Base-by-base conservation (phyloP, 148 eudicot species). In the Cornus florida region DNA sequence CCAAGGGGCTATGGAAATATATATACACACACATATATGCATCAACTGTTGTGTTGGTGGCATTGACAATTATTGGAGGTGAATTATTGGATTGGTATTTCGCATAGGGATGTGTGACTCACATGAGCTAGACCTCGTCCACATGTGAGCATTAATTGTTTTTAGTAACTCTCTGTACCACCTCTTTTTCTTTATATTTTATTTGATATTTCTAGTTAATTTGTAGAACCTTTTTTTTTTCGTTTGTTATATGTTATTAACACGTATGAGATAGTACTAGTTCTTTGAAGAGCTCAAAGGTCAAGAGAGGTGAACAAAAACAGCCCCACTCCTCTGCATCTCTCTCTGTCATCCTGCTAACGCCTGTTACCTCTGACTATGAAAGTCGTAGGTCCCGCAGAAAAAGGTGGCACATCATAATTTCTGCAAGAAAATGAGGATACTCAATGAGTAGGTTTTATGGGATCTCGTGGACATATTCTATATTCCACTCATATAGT, bases 81-180 rank as follows among this genome's bases (percentile, higher is more conserved):
- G 60, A 57, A 80, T 80, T 80, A 75, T 80, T 67, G 82, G 57
- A 72, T 66, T 60, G 73, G 73, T 70, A 76, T 79, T 69, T 62
- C 69, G 76, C 82, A 35, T 83, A 33, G 88, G 77, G 82, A 83
- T 81, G 88, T 23, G 88, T 78, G 85, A 32, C 80, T 65, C 74
- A 77, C 76, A 4, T 50, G 78, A 57, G n/a, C n/a, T 28, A 32
- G 32, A 74, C 33, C 77, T 72, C 83, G 32, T 70, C 75, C 76
- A 78, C 84, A 81, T 79, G 86, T 53, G 75, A 53, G 38, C 22
- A 78, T 14, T 69, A 28, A 62, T 28, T 57, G 10, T 16, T 59
- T 14, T 62, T 12, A 50, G 28, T 20, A 10, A 6, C 35, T 20
- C 53, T n/a, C 3, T 69, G 77, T 69, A 56, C 59, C 28, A 28